Evolutionary conservation across 2,329 filamentous ascomycete genomes (phyloP).

Genomic region (Leptosphaerulina australis): DNA sequence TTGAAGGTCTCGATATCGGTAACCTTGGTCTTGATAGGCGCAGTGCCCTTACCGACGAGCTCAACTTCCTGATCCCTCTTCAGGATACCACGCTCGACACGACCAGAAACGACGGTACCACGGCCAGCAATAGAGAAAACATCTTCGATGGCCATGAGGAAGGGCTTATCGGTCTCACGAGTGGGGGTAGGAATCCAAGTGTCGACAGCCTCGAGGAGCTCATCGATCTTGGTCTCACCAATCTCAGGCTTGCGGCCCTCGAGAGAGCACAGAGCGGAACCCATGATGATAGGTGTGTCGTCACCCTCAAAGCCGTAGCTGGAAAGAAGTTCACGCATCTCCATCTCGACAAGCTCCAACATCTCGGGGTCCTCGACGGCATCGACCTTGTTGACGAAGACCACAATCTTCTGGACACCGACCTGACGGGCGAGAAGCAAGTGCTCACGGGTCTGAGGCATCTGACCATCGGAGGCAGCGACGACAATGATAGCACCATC

Average conservation of each 20-base stretch:
- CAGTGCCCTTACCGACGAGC: slow-evolving; percentile 82
- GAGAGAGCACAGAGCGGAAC: slow-evolving; percentile 92
- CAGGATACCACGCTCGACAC: slow-evolving; percentile 92
- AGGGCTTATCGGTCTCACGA: slow-evolving; percentile 96
- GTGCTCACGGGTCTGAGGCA: slow-evolving; percentile 99
- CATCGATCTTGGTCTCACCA: slow-evolving; percentile 84
- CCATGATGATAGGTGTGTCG: slow-evolving; percentile 95
- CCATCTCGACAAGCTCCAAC: slow-evolving; percentile 99
- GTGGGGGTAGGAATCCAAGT: slow-evolving; percentile 94
- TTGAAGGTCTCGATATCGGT: slow-evolving; percentile 99
- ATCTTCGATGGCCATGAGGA: slow-evolving; percentile 95
- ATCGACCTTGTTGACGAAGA: slow-evolving; percentile 99
- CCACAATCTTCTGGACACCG: slow-evolving; percentile 96
- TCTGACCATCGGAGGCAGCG: slow-evolving; percentile 97
- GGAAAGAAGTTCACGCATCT: slow-evolving; percentile 95
- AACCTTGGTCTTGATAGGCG: slow-evolving; percentile 96
- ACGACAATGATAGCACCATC: slow-evolving; percentile 99
- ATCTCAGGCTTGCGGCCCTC: slow-evolving; percentile 88
- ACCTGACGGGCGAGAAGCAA: slow-evolving; percentile 97
- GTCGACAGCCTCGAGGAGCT: slow-evolving; percentile 88
- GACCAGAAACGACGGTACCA: slow-evolving; percentile 94
- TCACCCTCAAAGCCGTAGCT: slow-evolving; percentile 98
- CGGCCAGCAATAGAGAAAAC: slow-evolving; percentile 70
- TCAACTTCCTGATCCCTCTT: slow-evolving; percentile 96
- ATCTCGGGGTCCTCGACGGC: slow-evolving; percentile 97